Conservation (phyloP, 257 asterid species). For the Anisodus acutangulus region DNA sequence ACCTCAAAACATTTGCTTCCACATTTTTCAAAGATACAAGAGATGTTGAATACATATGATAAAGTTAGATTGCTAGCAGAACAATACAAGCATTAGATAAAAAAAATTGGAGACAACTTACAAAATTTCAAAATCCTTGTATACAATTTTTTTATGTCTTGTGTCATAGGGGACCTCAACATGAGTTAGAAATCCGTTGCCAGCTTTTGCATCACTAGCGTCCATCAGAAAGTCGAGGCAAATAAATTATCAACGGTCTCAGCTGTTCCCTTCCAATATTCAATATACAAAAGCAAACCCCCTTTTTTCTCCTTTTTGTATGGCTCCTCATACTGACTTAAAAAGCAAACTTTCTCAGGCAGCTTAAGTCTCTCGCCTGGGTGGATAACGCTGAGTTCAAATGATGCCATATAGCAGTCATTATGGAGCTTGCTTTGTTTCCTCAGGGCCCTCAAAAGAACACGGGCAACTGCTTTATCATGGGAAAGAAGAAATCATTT, state of each 20-base stretch:
- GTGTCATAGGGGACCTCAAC: neutral
- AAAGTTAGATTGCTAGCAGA: neutral
- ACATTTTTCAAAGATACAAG: slow-evolving; percentile 9
- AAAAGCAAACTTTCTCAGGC: slow-evolving; percentile 1
- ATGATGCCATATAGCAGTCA: slow-evolving; percentile 7
- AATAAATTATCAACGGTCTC: neutral
- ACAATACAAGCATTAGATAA: neutral
- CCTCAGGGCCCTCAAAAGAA: slow-evolving; percentile 29
- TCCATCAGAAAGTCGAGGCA: neutral
- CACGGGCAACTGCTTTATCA: slow-evolving; percentile 10
- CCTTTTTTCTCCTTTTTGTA: neutral
- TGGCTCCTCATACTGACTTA: neutral
- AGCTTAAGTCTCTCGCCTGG: neutral
- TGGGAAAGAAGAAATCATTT: slow-evolving; percentile 27
- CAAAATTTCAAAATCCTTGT: slow-evolving; percentile 31
- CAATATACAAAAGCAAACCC: neutral
- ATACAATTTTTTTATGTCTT: neutral
- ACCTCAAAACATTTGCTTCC: neutral
- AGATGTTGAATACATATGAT: neutral
- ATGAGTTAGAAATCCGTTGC: neutral
- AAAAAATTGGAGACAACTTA: neutral
- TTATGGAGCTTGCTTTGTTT: slow-evolving; percentile 22
- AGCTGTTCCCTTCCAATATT: slow-evolving; percentile 7
- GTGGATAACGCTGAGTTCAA: neutral
- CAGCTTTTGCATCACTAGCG: neutral